Base-by-base conservation (phyloP, 2,329 filamentous ascomycete species). In the Epichloe aotearoae region DNA sequence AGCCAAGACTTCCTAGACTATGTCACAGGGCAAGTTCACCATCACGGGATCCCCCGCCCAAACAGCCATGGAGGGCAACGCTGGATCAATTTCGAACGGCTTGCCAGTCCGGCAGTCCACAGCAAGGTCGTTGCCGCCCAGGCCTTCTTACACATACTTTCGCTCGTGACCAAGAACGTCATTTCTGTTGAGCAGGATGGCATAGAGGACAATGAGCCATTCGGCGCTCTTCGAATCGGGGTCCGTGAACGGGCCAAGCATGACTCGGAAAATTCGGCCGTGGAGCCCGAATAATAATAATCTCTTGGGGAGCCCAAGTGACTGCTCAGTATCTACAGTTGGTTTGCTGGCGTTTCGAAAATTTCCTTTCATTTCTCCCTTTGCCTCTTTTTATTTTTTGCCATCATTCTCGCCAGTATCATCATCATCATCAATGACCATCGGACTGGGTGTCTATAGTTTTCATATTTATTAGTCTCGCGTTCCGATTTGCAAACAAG, bases 61-160 rank as follows among this genome's bases (percentile, higher is more conserved):
- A 64, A 68, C 34, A 56, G 54, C n/a, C 59, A 62, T 5, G 54
- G 56, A 41, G 63, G 66, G 7, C 41, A 49, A 11, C 65, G 61
- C 15, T 79, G 73, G 66, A 70, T 93, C 41, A 69, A 74, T 0
- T 94, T 96, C 60, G 79, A 83, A 44, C 70, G 80, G 46, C 67
- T 95, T 10, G 78, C 93, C 43, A 73, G 78, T n/a, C 75, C 80
- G 0, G 61, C 61, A 10, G 66, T 71, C 45, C 68, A 70, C 41
- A 79, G 77, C 33, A 74, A 71, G 37, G 69, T 78, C 33, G 80
- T 88, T 12, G 86, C 84, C 8, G 82, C 85, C 2, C 85, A 89
- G 63, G 87, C 82, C 0, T 84, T 88, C 61, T 79, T 85, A 67
- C 86, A 93, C 62, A 73, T 87, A 2, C 74, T 94, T 14, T 73